These are phyloP conservation scores for Candida jianshihensis DNA, from an alignment of 805 yeast genomes.

Conservation along the genomic window DNA sequence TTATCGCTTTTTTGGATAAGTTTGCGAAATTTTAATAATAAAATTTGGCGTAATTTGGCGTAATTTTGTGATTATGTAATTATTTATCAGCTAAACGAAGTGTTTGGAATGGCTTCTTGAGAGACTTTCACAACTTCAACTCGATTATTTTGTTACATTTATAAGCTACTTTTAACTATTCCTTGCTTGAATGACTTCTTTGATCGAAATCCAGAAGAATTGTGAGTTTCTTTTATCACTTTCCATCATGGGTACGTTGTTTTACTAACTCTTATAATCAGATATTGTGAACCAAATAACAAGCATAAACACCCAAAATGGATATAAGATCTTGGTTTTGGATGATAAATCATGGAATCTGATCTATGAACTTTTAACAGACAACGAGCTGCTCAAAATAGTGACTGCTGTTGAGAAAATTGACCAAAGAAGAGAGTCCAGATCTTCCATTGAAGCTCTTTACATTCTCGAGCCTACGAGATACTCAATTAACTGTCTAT, in stretches of 20 bases:
- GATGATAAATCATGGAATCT: constrained; percentile 49
- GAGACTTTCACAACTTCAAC: no score
- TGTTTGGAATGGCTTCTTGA: no score
- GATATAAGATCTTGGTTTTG: constrained; percentile 45
- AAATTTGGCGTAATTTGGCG: no score
- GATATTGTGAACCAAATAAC: constrained; percentile 30
- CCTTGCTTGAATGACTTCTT: constrained; percentile 25
- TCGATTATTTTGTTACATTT: no score
- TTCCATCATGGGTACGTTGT: background rate
- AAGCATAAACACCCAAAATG: constrained; percentile 35
- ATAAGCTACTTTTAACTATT: background rate
- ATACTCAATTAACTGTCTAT: constrained; percentile 67
- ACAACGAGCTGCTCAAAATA: constrained; percentile 40
- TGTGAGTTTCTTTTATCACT: constrained; percentile 12
- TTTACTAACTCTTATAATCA: constrained; percentile 4
- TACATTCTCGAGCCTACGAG: constrained; percentile 68
- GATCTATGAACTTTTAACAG: constrained; percentile 40
- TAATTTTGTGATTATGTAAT: no score
- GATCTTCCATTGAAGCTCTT: constrained; percentile 66
- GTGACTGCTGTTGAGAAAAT: constrained; percentile 61
- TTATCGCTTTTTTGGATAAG: no score
- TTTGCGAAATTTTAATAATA: no score
- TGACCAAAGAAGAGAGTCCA: constrained; percentile 54
- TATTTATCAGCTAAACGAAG: no score
- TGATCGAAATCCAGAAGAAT: constrained; percentile 31